Base-by-base conservation (phyloP, 2,329 filamentous ascomycete genomes). In the Biscogniauxia sp. region DNA sequence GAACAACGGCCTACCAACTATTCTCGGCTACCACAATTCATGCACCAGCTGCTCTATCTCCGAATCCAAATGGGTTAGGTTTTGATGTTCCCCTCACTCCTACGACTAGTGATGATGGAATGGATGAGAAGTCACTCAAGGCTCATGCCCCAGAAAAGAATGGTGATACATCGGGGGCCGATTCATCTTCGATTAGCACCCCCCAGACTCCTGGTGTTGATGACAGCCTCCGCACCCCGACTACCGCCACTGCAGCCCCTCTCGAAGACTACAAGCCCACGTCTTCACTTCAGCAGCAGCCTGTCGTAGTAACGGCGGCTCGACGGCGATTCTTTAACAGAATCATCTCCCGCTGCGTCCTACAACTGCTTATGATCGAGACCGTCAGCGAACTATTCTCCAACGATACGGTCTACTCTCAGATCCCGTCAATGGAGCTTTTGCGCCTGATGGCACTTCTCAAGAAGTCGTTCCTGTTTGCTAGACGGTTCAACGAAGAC, bases 351-450 rank as follows among this genome's bases (percentile, higher is more conserved):
- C 94, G 96, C 67, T 99, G 95, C 74, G 96, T 99, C 3, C 82
- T 99, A 8, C 96, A 99, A 76, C 85, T 99, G 1, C 87, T 99
- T 65, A 99, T 99, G 93, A 99, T 99, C 69, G 96, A 99, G 76
- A 99, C 96, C 0, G 96, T 99, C 51, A 96, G 96, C 71, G 96
- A 99, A 76, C 87, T 99, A 54, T 99, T 99, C 80, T 96, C 93
- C 68, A 99, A 98, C 75, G 93, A 98, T 73, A 87, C 91, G 1
- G 96, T 99, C 17, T 99, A 99, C 74, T 84, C 88, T 5, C 88
- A 96, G 73, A 99, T 99, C 49, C 96, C 95, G 0, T 97, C 93
- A 0, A 80, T 85, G 9, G 93, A 98, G 73, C 86, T 99, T 0
- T 82, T 99, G 20, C 88, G 93, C 2, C 82, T 99, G 15, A 99